A percentile compares a stretch with the other conserved stretches of the same genome.
phyloP scores from a whole-genome alignment of 1,139 yeast genomes.

The Nakaseomyces bracarensis region DNA sequence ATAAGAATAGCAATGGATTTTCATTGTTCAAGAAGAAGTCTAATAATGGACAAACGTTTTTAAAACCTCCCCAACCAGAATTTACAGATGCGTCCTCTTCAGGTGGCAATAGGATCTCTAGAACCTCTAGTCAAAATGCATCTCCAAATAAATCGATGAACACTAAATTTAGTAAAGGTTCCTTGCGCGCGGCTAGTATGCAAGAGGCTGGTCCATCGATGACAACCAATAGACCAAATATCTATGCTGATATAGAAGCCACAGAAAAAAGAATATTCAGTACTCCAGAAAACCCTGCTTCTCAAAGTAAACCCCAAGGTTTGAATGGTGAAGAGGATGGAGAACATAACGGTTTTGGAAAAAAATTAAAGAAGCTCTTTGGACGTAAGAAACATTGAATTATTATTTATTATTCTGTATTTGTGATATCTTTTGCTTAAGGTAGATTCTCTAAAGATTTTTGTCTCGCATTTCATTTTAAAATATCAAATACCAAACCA shows the following conservation, averaged over 20 bases:
- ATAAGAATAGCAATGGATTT: constrained; percentile 15
- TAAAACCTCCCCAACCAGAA: constrained; percentile 15
- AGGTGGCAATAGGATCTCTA: neutral
- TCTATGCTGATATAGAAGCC: constrained; percentile 7
- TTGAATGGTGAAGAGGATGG: constrained; percentile 30
- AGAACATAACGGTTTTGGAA: constrained; percentile 44
- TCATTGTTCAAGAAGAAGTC: constrained; percentile 18
- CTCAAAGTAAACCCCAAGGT: constrained; percentile 10
- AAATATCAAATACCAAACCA: no score
- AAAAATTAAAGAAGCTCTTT: constrained; percentile 51
- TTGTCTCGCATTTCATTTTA: neutral
- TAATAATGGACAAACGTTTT: constrained; percentile 6
- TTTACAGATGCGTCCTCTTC: neutral
- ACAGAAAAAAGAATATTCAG: constrained; percentile 12
- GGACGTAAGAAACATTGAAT: constrained; percentile 34
- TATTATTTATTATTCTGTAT: neutral
- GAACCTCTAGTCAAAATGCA: constrained; percentile 7
- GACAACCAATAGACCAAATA: constrained; percentile 8
- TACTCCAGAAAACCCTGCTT: constrained; percentile 7
- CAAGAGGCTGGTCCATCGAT: constrained; percentile 7
- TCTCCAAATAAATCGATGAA: constrained; percentile 10
- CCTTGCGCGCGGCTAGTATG: constrained; percentile 21
- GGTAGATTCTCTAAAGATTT: no score
- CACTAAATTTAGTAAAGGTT: constrained; percentile 18
- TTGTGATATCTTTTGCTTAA: no score